Percentiles rank a stretch among this genome's conserved stretches.
Conservation (phyloP, 768 basidiomycete genomes). For the Termitomyces sp. region DNA sequence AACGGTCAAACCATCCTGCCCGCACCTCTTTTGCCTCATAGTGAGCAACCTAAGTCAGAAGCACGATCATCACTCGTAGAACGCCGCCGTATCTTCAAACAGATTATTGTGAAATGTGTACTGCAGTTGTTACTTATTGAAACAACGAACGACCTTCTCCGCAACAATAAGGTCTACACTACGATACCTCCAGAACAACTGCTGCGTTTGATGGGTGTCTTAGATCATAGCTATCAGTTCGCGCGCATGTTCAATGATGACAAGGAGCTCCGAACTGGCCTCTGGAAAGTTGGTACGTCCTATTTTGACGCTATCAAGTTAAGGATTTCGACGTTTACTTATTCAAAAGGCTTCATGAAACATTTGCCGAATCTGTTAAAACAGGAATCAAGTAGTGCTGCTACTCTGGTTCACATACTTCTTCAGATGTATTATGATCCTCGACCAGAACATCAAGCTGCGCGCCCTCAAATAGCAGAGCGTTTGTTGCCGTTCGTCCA, state of each 20-base stretch:
- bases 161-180: conserved; percentile 86
- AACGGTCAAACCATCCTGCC: conserved; percentile 71
- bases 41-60: conserved; percentile 44
- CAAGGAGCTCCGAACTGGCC: conserved; percentile 90
- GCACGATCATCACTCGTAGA: conserved; percentile 55
- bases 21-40: conserved; percentile 81
- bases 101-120: conserved; percentile 99
- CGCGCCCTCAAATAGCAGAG: conserved; percentile 74
- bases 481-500: conserved; percentile 62
- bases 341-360: conserved; percentile 89
- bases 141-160: conserved; percentile 91
- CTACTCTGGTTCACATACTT: conserved; percentile 89
- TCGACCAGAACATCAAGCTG: conserved; percentile 81
- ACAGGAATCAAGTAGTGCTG: conserved; percentile 96
- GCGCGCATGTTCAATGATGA: conserved; percentile 97
- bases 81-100: conserved; percentile 87
- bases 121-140: conserved; percentile 94
- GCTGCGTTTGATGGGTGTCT: conserved; percentile 87
- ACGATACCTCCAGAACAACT: conserved; percentile 94
- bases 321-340: background rate
- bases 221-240: conserved; percentile 97
- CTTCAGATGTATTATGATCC: conserved; percentile 92
- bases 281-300: conserved; percentile 98
- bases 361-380: conserved; percentile 96
- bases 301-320: background rate